Evolutionary conservation across 441 rosid species (phyloP), one percentile per base, ranked within the genome.

Genomic region (Bocquillonia castaneifolia): DNA sequence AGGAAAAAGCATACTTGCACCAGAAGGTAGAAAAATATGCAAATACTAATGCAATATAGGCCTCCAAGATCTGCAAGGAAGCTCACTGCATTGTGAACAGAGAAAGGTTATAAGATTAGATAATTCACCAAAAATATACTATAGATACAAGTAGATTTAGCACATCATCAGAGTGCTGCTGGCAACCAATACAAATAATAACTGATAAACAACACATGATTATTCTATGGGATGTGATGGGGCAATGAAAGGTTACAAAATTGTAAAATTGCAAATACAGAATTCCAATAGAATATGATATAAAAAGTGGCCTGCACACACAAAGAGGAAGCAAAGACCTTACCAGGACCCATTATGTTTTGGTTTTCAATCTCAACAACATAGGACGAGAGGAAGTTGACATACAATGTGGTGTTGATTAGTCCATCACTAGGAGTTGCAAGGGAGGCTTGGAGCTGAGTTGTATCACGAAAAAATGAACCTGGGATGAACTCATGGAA

Each of bases 31-130:
- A 90, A 87, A 81, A 94, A 94, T 71, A 94, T 83, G 75, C 89
- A 91, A 73, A 90, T 81, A 72, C 96, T 90, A 74, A 94, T 78
- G 88, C 99, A 94, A 80, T 85, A 94, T 62, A 94, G 83, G 71
- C 99, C 99, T 76, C 99, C 99, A 76, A 94, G 96, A 76, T 94
- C 98, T 0, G 99, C 99, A 63, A 94, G 91, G 87, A 94, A 92
- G 86, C 94, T 85, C 81, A 94, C 99, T 94, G 92, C 88, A 83
- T 71, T 51, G 68, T 44, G 64, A 68, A 71, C 63, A 70, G 44
- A 58, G 56, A 55, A 73, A 51, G n/a, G 6, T 45, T 8, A 54
- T 78, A 70, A 67, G 64, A 68, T 55, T 26, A 60, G 56, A 66
- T 56, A 18, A 0, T 25, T 10, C 23, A 62, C 48, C 25, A 34